phyloP scores from a whole-genome alignment of 805 yeast genomes.

The Kluyveromyces wickerhamii region DNA sequence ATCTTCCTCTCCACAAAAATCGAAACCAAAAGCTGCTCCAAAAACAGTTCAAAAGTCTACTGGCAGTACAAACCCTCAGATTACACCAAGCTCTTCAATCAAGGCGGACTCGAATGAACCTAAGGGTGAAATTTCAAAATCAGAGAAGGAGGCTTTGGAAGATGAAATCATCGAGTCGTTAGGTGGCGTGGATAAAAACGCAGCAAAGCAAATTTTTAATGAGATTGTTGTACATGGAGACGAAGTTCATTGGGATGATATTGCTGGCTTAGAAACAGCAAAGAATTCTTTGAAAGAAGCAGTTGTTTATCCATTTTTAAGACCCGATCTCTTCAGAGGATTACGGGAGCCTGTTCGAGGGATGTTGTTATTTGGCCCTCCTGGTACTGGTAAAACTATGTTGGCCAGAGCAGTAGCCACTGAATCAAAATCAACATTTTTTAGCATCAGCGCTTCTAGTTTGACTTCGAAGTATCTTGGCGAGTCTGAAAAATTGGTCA shows the following conservation, averaged over 20 bases:
- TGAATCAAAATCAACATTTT: conserved; percentile 89
- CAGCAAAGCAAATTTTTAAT: conserved; percentile 78
- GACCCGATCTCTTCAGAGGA: conserved; percentile 91
- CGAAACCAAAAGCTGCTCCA: not conserved
- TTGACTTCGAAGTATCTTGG: conserved; percentile 75
- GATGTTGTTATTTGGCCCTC: conserved; percentile 94
- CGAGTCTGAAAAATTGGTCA: conserved; percentile 86
- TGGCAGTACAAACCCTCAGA: no score
- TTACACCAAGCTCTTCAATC: no score
- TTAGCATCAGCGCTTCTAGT: conserved; percentile 85
- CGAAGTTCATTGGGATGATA: conserved; percentile 92
- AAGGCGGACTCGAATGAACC: not conserved
- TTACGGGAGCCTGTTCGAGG: conserved; percentile 94
- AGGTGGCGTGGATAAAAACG: conserved; percentile 65
- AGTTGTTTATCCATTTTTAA: conserved; percentile 88
- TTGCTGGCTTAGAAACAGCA: conserved; percentile 86
- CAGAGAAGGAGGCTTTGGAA: conserved; percentile 19
- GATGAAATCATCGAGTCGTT: conserved; percentile 23
- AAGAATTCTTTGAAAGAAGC: conserved; percentile 87
- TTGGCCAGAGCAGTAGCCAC: conserved; percentile 96
- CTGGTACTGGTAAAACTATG: conserved; percentile 99
- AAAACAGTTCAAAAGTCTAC: no score
- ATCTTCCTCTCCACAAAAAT: not conserved
- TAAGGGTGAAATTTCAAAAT: no score
- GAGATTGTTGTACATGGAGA: conserved; percentile 91